These are phyloP conservation scores for Saccharum spontaneum DNA, from an alignment of 176 grass and related monocot species.

Conservation along the genomic window DNA sequence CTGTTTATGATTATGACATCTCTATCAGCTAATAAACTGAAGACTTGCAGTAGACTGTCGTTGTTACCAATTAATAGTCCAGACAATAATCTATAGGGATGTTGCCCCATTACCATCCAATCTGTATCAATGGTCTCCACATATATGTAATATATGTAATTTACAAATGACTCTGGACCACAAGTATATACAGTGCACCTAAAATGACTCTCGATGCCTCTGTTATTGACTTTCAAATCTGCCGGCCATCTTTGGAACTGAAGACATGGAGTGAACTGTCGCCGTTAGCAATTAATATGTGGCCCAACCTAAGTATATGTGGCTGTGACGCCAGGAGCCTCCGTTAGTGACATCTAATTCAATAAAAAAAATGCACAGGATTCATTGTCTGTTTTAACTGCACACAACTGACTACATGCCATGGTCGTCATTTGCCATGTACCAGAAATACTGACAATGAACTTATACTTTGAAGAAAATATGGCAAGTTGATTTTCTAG, in stretches of 20 bases:
- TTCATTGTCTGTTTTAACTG: not conserved
- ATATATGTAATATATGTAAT: too few species aligned
- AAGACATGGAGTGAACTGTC: constrained; percentile 11
- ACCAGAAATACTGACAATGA: not conserved
- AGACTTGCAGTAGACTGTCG: not conserved
- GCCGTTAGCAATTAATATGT: not conserved
- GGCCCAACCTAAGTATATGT: not conserved
- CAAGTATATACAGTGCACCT: not conserved
- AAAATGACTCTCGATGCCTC: not conserved
- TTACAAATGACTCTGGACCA: not conserved
- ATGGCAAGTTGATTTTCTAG: not conserved
- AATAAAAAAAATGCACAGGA: not conserved
- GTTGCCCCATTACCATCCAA: not conserved
- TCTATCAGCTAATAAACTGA: not conserved
- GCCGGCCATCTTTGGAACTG: not conserved
- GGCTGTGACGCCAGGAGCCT: not conserved
- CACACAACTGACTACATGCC: not conserved
- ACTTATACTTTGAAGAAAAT: not conserved
- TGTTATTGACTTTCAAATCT: not conserved
- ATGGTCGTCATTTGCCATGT: too few species aligned
- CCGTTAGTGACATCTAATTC: not conserved
- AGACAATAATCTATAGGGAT: not conserved
- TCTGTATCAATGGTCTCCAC: not conserved
- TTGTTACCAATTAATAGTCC: constrained; percentile 10
- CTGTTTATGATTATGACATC: not conserved